Evolutionary conservation across 2,329 filamentous ascomycete species (phyloP), one percentile per base, ranked within the genome.

Genomic region (Penicillium thymicola): DNA sequence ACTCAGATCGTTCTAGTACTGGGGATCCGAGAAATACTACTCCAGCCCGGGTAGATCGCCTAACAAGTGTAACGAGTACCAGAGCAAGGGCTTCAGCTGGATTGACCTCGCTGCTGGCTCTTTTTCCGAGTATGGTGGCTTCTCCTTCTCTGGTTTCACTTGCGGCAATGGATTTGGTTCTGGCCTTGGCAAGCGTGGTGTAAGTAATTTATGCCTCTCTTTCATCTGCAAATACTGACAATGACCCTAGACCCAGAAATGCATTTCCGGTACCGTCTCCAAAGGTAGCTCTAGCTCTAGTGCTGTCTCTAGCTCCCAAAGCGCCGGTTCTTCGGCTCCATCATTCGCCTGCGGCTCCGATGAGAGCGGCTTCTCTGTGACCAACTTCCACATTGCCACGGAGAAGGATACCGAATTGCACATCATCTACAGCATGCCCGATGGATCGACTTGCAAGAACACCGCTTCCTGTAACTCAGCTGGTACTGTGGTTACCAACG

Each of bases 401-500:
- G 86, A 90, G 70, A 86, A 88, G 69, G 88, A 93, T 75, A 86
- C 85, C 65, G 86, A 92, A 61, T 78, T 97, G 52, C 86, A 93
- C 75, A 91, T 96, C 79, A 83, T 90, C 79, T 97, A 93, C 77
- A 82, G 81, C 68, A 96, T 97, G 91, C 82, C 85, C 2, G 90
- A 93, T 72, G 89, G 89, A 65, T 87, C 85, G 14, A 84, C 75
- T 58, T 97, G 93, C 86, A 93, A 89, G 79, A 89, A 95, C 67
- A 85, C 84, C 60, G 79, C 83, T 63, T 70, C 80, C 51, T 95
- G 90, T 83, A 84, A 81, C 62, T 78, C 81, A 54, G 78, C 81
- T 16, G 90, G 90, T 67, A 87, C 85, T 57, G 83, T 82, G 45
- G 81, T 97, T 67, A 78, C 85, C 76, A 97, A 97, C 83, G 85